These are phyloP conservation scores for Garcia nutans DNA, from an alignment of 345 rosid species.

Conservation along the genomic window DNA sequence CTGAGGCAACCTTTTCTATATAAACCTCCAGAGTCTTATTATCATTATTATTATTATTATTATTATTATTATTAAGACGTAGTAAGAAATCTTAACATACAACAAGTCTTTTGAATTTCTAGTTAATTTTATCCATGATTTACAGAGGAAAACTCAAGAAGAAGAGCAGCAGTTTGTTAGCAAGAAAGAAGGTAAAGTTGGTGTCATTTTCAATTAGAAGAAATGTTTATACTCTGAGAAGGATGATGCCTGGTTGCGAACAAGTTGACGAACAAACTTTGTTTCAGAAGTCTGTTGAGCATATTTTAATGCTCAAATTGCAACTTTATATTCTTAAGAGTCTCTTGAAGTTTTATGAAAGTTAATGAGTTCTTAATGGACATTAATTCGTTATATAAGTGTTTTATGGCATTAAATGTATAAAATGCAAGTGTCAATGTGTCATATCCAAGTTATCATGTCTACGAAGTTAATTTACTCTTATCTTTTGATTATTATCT, in stretches of 20 bases:
- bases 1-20: not conserved
- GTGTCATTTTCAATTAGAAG: slow-evolving; percentile 23
- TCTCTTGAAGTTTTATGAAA: slow-evolving; percentile 36
- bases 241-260: slow-evolving; percentile 48
- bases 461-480: too few relatives aligned
- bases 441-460: too few relatives aligned
- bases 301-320: slow-evolving; percentile 41
- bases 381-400: too few relatives aligned
- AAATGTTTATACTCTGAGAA: slow-evolving; percentile 38
- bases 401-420: not conserved
- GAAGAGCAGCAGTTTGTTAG: slow-evolving; percentile 19
- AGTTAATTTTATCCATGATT: slow-evolving; percentile 12
- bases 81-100: not conserved
- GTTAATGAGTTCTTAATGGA: not conserved
- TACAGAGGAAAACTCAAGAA: slow-evolving; percentile 14
- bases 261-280: slow-evolving; percentile 40
- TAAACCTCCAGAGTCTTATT: not conserved
- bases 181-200: slow-evolving; percentile 34
- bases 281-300: slow-evolving; percentile 49
- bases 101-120: too few relatives aligned
- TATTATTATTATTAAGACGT: not conserved
- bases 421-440: too few relatives aligned
- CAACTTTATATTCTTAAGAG: slow-evolving; percentile 41
- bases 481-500: too few relatives aligned
- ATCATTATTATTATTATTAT: too few relatives aligned